Base-by-base conservation (phyloP, 2,329 filamentous ascomycete genomes). In the Huntiella savannae region DNA sequence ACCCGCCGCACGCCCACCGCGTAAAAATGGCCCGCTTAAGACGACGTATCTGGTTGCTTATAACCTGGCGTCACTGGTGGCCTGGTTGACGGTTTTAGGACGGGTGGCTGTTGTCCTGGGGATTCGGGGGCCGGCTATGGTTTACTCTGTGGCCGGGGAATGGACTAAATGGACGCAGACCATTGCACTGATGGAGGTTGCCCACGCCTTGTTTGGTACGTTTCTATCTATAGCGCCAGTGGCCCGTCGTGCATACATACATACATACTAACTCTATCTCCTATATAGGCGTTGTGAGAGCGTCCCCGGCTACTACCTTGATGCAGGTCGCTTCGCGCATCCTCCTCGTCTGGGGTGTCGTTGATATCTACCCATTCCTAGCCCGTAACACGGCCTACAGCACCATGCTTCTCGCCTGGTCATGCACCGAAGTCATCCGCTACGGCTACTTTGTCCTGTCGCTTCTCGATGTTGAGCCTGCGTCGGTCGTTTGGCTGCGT, bases 291-390 rank as follows among this genome's bases (percentile, higher is more conserved):
- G 60, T 96, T 56, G 88, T 98, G 45, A 77, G 88, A 56, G 79
- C 88, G 1, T 86, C 88, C 1, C 61, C 95, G 55, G 54, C 80
- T 55, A 96, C 91, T 4, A 96, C 91, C 4, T 62, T 74, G 34
- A 86, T 94, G 77, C 91, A 98, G 63, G 87, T 96, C 52, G 73
- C 82, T 16, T 84, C 77, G 49, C 84, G 91, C 45, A 74, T 93
- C 56, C 73, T 94, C 53, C 79, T 96, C 53, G 82, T 95, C 54
- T 95, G 87, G 85, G 78, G 73, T 54, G 71, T 96, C 52, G 77
- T 84, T 57, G 70, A 77, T 58, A 68, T 70, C 36, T 94, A 88
- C 65, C 82, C 82, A 7, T 63, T 67, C 47, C 71, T 80, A 45
- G 75, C 76, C 50, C 56, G 63, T 44, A 73, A 68, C 51, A 64